Evolutionary conservation across 768 basidiomycete genomes (phyloP), one percentile per base, ranked within the genome.

Genomic region (Macrolepiota fuliginosa): DNA sequence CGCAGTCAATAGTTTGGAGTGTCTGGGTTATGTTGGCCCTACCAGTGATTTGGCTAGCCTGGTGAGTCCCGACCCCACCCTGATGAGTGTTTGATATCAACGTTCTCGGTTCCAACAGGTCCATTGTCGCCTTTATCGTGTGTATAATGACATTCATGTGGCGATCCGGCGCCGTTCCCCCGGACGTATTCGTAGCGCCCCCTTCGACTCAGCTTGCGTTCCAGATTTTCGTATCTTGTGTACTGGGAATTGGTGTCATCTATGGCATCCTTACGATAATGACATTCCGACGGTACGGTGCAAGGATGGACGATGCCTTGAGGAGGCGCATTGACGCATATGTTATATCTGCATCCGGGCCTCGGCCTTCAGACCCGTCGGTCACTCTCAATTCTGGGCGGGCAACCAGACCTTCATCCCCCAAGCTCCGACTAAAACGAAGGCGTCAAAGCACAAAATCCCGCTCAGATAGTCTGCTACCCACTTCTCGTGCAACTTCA

Each of bases 21-120:
- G 81, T 88, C 17, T 87, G 87, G 85, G 80, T 87, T 1, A 61
- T 88, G n/a, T 74, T 88, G 24, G 82, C 85, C 0, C 79, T 85
- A 74, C 87, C 87, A 0, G 83, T 77, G 1, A 65, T 86, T 19
- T 88, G 85, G 84, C 78, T 88, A 39, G 76, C 84, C 2, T 88
- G 85, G 85, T 83, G 56, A 19, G 70, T 57, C 24, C 3, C 7
- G 4, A 35, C 1, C 53, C 2, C 1, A 17, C 29, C 12, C 19
- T 3, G 17, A 5, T 15, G 19, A 22, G 17, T 49, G 46, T 22
- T 35, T 15, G 53, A 47, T 24, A 1, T 19, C 2, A 24, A 40
- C n/a, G 15, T 19, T 19, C 4, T 19, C 22, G 22, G n/a, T 24
- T 0, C 17, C 27, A 15, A 12, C 24, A 62, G 61, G 61, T 49